These are phyloP conservation scores for Colletotrichum graminicola DNA, from an alignment of 2,329 filamentous ascomycete genomes.

Conservation along the genomic window DNA sequence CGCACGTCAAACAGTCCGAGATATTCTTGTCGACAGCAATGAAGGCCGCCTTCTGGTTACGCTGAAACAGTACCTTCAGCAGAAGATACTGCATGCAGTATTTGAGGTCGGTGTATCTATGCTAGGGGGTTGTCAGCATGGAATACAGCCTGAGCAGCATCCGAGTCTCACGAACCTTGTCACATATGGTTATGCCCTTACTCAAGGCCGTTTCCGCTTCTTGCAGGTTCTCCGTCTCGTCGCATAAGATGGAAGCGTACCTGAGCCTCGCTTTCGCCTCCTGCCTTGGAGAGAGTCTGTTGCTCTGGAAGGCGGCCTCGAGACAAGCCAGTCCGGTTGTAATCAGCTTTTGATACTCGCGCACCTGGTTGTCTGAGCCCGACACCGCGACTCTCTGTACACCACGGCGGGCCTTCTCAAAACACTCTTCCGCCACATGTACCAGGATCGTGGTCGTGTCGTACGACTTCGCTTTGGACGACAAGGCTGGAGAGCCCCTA, in stretches of 20 bases:
- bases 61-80: conserved; percentile 76
- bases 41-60: conserved; percentile 78
- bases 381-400: conserved; percentile 62
- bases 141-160: not conserved
- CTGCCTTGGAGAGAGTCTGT: conserved; percentile 70
- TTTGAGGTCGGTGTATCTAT: conserved; percentile 74
- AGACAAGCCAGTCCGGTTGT: conserved; percentile 80
- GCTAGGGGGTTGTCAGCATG: conserved; percentile 51
- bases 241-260: conserved; percentile 77
- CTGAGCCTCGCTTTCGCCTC: conserved; percentile 78
- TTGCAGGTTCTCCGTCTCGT: conserved; percentile 82
- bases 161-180: conserved; percentile 62
- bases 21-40: conserved; percentile 79
- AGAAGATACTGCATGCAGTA: conserved; percentile 83
- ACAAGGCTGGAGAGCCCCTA: conserved; percentile 53
- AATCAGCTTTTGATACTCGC: conserved; percentile 79
- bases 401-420: conserved; percentile 72
- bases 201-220: conserved; percentile 79
- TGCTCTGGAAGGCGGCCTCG: conserved; percentile 74
- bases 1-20: conserved; percentile 74
- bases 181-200: conserved; percentile 78
- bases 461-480: conserved; percentile 56
- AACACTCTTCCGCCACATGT: conserved; percentile 81
- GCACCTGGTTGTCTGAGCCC: conserved; percentile 64
- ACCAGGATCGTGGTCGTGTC: conserved; percentile 73